A percentile compares a stretch with the other conserved stretches of the same genome.
phyloP scores from a whole-genome alignment of 495 filamentous ascomycete genomes.

The Trichocladium uniseriatum region DNA sequence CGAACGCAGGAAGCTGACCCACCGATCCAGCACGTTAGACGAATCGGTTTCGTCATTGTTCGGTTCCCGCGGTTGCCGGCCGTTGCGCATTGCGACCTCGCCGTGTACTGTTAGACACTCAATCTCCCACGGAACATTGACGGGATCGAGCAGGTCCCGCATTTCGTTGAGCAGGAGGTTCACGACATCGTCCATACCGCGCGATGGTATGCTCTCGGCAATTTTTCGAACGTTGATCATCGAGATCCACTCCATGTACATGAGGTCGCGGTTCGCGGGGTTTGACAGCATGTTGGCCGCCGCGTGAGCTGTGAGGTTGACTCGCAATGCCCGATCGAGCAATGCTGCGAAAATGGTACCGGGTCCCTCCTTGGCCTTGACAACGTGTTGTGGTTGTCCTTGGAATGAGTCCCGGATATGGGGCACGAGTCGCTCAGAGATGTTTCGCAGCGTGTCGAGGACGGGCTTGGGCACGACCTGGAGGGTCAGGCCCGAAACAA shows the following conservation, averaged over 20 bases:
- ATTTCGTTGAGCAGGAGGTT: slow-evolving; percentile 68
- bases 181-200: slow-evolving; percentile 57
- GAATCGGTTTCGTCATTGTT: slow-evolving; percentile 20
- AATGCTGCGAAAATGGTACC: slow-evolving; percentile 83
- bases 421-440: slow-evolving; percentile 65
- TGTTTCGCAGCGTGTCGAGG: slow-evolving; percentile 70
- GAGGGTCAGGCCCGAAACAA: slow-evolving; percentile 72
- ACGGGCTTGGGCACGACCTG: slow-evolving; percentile 82
- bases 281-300: slow-evolving; percentile 68
- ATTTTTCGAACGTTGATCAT: slow-evolving; percentile 65
- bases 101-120: slow-evolving; percentile 47
- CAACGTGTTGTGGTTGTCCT: slow-evolving; percentile 68
- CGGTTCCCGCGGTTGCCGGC: slow-evolving; percentile 21
- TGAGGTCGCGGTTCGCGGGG: slow-evolving; percentile 67
- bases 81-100: slow-evolving; percentile 39
- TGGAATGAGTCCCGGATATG: slow-evolving; percentile 77
- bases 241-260: slow-evolving; percentile 86
- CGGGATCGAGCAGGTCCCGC: slow-evolving; percentile 58
- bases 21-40: slow-evolving; percentile 68
- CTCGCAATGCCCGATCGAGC: slow-evolving; percentile 73
- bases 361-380: slow-evolving; percentile 75
- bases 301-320: slow-evolving; percentile 83
- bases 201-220: slow-evolving; percentile 50
- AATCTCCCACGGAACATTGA: slow-evolving; percentile 45
- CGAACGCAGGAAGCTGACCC: slow-evolving; percentile 70